These are phyloP conservation scores for Rhizophagus clarus DNA, from an alignment of 192 early-diverging fungal genomes.

Conservation along the genomic window DNA sequence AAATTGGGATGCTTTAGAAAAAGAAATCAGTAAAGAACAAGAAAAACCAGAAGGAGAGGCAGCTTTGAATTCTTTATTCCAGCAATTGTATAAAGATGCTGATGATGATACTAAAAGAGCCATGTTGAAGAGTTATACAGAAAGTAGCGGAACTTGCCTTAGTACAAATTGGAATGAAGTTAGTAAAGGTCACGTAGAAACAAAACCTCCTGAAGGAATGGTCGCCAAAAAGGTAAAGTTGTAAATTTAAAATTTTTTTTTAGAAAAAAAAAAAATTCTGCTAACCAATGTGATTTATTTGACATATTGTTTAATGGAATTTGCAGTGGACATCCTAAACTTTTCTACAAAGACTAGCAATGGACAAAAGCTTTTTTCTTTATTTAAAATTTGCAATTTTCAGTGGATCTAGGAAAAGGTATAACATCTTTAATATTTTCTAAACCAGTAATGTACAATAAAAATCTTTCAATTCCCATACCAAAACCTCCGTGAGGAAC, in stretches of 20 bases:
- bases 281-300: too few relatives aligned
- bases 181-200: conserved; percentile 78
- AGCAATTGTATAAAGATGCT: conserved; percentile 89
- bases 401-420: conserved; percentile 52
- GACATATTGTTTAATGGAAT: too few relatives aligned
- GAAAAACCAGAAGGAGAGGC: conserved; percentile 90
- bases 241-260: too few relatives aligned
- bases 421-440: conserved; percentile 79
- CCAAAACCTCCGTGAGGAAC: conserved; percentile 91
- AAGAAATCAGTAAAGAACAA: conserved; percentile 74
- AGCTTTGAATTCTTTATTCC: conserved; percentile 90
- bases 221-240: conserved; percentile 69
- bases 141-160: conserved; percentile 92
- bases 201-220: conserved; percentile 91
- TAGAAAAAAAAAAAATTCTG: too few relatives aligned
- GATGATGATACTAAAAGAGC: conserved; percentile 85
- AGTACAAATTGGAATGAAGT: conserved; percentile 97
- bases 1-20: conserved; percentile 85
- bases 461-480: conserved; percentile 84
- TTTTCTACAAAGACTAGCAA: not conserved
- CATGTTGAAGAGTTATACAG: conserved; percentile 98
- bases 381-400: conserved; percentile 55
- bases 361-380: not conserved
- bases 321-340: too few relatives aligned
- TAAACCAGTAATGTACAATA: conserved; percentile 77